Conservation (phyloP, 2,329 filamentous ascomycete genomes). For the Didymella arachidicola region DNA sequence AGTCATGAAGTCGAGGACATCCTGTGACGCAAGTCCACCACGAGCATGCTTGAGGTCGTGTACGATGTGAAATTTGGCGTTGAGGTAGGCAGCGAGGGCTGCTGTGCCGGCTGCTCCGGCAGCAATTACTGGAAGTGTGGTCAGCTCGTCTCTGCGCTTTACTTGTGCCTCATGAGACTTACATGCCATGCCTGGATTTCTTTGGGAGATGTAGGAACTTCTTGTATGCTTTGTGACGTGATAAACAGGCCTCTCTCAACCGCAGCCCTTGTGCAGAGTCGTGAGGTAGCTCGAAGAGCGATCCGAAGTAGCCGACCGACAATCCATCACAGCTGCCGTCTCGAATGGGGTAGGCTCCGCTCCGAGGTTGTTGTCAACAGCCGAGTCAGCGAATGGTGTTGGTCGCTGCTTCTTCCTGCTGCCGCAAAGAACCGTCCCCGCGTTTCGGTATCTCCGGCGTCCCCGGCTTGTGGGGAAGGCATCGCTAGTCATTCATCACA, state of each 20-base stretch:
- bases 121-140: not conserved
- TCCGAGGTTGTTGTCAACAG: constrained; percentile 15
- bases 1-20: constrained; percentile 30
- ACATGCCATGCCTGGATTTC: constrained; percentile 10
- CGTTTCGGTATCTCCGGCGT: constrained; percentile 12
- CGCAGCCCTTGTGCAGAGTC: not conserved
- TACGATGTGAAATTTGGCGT: constrained; percentile 47
- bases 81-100: constrained; percentile 46
- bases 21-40: constrained; percentile 25
- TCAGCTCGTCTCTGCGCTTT: not conserved
- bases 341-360: constrained; percentile 10
- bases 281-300: not conserved
- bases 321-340: not conserved
- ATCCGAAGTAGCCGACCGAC: not conserved
- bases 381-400: constrained; percentile 23
- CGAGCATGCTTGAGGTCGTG: constrained; percentile 36
- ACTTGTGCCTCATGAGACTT: not conserved
- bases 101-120: constrained; percentile 39
- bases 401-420: constrained; percentile 1
- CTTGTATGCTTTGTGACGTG: not conserved
- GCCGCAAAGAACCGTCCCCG: constrained; percentile 11
- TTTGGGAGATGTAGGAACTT: not conserved
- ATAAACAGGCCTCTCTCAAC: not conserved
- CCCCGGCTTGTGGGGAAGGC: not conserved
- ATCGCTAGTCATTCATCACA: no score